Percentiles rank a stretch among this genome's conserved stretches.
Conservation (phyloP, 805 yeast species). For the Komagataella kurtzmanii region DNA sequence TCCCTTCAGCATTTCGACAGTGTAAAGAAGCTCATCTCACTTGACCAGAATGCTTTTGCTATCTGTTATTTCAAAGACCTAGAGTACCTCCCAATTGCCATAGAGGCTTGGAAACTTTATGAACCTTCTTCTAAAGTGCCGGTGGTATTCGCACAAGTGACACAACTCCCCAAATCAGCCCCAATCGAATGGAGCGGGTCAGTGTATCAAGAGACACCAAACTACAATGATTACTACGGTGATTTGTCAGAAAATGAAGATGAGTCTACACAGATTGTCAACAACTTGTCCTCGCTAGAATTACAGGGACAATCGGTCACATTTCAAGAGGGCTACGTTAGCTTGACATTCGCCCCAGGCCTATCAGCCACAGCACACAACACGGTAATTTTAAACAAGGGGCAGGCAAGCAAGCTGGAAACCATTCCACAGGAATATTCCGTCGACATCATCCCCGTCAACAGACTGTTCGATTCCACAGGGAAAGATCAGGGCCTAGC, state of each 20-base stretch:
- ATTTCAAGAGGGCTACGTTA: neutral
- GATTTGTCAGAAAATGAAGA: conserved; percentile 21
- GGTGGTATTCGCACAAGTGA: conserved; percentile 32
- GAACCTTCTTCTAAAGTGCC: conserved; percentile 8
- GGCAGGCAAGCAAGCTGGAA: neutral
- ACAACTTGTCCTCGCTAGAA: neutral
- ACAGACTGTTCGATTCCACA: conserved; percentile 12
- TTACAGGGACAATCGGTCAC: neutral
- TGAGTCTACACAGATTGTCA: neutral
- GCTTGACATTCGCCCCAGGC: neutral
- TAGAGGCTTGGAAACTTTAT: conserved; percentile 33
- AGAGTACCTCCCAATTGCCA: conserved; percentile 16
- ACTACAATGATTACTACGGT: conserved; percentile 25
- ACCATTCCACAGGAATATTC: conserved; percentile 2
- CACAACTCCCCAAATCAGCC: conserved; percentile 49
- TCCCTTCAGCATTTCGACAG: conserved; percentile 66
- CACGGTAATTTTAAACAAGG: neutral
- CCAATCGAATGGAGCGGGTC: conserved; percentile 67
- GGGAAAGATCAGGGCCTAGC: conserved; percentile 12
- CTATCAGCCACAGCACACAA: neutral
- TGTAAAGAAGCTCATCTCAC: conserved; percentile 42
- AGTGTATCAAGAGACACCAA: conserved; percentile 22
- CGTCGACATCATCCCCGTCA: conserved; percentile 16
- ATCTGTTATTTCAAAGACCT: conserved; percentile 40
- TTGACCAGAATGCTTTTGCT: conserved; percentile 27